Percentiles rank a stretch among this genome's conserved stretches.
Evolutionary conservation across 495 filamentous ascomycete species (phyloP).

Genomic region (Choiromyces venosus): DNA sequence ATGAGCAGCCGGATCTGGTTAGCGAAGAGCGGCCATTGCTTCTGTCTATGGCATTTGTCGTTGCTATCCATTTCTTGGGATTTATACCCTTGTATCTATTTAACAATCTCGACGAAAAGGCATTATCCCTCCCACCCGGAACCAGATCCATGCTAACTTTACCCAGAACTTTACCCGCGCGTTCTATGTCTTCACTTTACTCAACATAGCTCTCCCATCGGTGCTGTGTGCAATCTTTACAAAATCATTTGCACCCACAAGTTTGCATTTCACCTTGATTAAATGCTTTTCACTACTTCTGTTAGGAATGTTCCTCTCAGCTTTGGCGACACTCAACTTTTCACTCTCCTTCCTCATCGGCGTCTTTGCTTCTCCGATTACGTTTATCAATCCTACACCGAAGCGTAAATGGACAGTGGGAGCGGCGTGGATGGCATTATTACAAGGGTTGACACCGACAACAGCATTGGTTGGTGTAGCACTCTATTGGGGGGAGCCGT

Average conservation of each 20-base stretch:
- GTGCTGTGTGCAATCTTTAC: slow-evolving; percentile 53
- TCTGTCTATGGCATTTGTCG: slow-evolving; percentile 67
- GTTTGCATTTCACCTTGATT: slow-evolving; percentile 68
- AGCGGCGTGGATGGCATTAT: slow-evolving; percentile 40
- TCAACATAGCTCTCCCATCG: slow-evolving; percentile 55
- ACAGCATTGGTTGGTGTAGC: slow-evolving; percentile 55
- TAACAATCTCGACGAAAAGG: slow-evolving; percentile 63
- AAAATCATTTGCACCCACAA: slow-evolving; percentile 50
- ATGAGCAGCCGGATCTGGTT: slow-evolving; percentile 11
- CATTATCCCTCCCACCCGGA: slow-evolving; percentile 46
- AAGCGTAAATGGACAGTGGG: slow-evolving; percentile 30
- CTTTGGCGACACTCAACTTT: slow-evolving; percentile 95
- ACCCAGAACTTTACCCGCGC: slow-evolving; percentile 46
- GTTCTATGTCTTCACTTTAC: slow-evolving; percentile 54
- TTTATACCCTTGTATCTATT: slow-evolving; percentile 80
- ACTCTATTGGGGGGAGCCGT: slow-evolving; percentile 48
- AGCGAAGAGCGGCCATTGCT: slow-evolving; percentile 67
- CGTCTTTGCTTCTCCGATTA: slow-evolving; percentile 66
- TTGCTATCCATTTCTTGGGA: slow-evolving; percentile 67
- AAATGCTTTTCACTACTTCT: slow-evolving; percentile 88
- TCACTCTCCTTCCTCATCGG: slow-evolving; percentile 82
- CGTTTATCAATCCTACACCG: slow-evolving; percentile 58
- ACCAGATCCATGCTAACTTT: slow-evolving; percentile 7
- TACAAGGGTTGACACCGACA: slow-evolving; percentile 62
- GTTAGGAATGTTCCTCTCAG: slow-evolving; percentile 53